These are phyloP conservation scores for Colletotrichum tanaceti DNA, from an alignment of 2,329 filamentous ascomycete species.

Conservation along the genomic window DNA sequence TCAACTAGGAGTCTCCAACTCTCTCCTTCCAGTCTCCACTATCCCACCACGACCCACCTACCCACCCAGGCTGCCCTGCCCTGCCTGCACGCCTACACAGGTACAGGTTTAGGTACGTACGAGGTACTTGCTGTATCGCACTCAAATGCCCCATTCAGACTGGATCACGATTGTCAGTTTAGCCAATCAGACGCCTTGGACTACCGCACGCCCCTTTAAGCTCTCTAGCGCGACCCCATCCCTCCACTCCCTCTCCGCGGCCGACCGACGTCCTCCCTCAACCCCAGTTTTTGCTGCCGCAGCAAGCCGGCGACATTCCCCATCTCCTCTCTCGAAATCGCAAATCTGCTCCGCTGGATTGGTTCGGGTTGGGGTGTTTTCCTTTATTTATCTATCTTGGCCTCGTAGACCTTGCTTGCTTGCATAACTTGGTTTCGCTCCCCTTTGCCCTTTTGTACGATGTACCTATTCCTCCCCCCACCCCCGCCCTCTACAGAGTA, in stretches of 20 bases:
- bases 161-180: conserved; percentile 1
- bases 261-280: conserved; percentile 22
- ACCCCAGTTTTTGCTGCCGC: conserved; percentile 40
- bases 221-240: background rate
- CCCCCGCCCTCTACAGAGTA: no score
- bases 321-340: conserved; percentile 36
- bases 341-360: conserved; percentile 35
- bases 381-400: conserved; percentile 10
- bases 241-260: conserved; percentile 23
- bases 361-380: conserved; percentile 20
- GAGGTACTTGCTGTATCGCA: background rate
- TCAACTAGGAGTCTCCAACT: background rate
- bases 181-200: conserved; percentile 32
- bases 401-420: conserved; percentile 10
- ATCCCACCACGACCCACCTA: no score
- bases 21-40: background rate
- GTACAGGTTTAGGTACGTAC: no score
- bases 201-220: conserved; percentile 28
- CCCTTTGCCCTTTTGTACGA: conserved; percentile 13
- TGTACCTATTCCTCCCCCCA: no score
- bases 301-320: conserved; percentile 37
- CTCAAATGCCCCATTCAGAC: conserved; percentile 7
- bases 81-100: conserved; percentile 7
- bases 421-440: conserved; percentile 14
- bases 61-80: no score